Percentiles rank a stretch among this genome's conserved stretches.
These are phyloP conservation scores for Pholiota conissans DNA, from an alignment of 768 basidiomycete genomes.

Conservation along the genomic window DNA sequence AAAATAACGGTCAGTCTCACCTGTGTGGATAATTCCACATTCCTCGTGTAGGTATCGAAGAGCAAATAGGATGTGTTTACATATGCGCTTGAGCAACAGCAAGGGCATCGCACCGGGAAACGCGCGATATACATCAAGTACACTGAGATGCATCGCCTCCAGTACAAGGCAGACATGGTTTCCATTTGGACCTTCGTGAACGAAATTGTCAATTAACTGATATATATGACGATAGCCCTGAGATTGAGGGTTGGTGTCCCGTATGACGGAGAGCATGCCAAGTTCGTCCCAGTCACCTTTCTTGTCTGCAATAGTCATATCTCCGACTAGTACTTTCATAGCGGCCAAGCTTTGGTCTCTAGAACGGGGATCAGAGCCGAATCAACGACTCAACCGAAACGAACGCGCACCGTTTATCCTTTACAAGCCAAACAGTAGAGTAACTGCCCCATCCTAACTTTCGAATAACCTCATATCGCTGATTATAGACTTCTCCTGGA, in stretches of 20 bases:
- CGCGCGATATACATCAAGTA: constrained; percentile 55
- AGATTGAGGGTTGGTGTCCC: constrained; percentile 40
- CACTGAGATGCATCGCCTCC: constrained; percentile 79
- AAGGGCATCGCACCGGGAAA: constrained; percentile 41
- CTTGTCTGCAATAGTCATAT: constrained; percentile 15
- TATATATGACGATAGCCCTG: constrained; percentile 70
- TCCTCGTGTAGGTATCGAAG: constrained; percentile 53
- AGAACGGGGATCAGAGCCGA: not conserved
- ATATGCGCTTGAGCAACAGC: constrained; percentile 51
- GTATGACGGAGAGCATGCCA: constrained; percentile 45
- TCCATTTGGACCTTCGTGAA: constrained; percentile 75
- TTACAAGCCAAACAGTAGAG: constrained; percentile 46
- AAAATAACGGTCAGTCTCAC: constrained; percentile 49
- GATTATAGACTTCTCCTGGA: constrained; percentile 40
- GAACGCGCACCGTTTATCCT: constrained; percentile 25
- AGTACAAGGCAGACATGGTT: constrained; percentile 83
- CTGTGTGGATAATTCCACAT: constrained; percentile 69
- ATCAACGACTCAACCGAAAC: not conserved
- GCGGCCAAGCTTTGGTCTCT: constrained; percentile 44
- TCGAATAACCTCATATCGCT: constrained; percentile 49
- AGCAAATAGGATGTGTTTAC: constrained; percentile 53
- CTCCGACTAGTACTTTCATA: constrained; percentile 53
- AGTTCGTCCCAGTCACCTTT: constrained; percentile 38
- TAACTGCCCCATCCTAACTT: constrained; percentile 57
- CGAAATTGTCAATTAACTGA: constrained; percentile 77